A percentile compares a stretch with the other conserved stretches of the same genome.
Conservation (phyloP, 2,329 filamentous ascomycete genomes). For the Pseudogymnoascus sp. region DNA sequence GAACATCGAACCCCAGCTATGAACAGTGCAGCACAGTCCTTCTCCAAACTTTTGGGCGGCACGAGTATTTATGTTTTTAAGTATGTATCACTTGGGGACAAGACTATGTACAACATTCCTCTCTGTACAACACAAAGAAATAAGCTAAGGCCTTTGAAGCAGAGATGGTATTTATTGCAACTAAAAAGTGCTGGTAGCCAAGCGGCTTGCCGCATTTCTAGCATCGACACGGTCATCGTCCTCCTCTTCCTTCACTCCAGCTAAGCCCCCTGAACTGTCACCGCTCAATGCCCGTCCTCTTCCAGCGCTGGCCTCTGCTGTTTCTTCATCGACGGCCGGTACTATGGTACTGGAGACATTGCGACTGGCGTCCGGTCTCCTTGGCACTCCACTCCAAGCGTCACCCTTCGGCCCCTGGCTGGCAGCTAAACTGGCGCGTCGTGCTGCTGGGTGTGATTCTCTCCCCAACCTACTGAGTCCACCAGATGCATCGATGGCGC, state of each 20-base stretch:
- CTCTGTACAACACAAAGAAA: neutral
- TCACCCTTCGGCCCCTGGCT: constrained; percentile 97
- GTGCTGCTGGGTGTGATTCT: constrained; percentile 67
- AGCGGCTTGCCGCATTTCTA: constrained; percentile 83
- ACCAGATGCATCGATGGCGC: constrained; percentile 83
- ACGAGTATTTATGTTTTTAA: neutral
- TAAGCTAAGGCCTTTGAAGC: neutral
- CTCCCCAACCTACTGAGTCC: constrained; percentile 84
- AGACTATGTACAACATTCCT: neutral
- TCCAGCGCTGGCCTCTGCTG: constrained; percentile 40
- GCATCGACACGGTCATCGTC: constrained; percentile 94
- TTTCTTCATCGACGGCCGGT: constrained; percentile 55
- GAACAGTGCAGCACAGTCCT: too few species aligned
- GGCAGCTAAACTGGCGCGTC: constrained; percentile 70
- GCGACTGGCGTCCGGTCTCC: constrained; percentile 65
- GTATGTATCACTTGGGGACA: neutral
- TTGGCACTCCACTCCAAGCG: constrained; percentile 89
- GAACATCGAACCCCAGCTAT: too few species aligned
- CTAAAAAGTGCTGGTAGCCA: constrained; percentile 90
- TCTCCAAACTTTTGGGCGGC: too few species aligned
- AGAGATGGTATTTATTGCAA: constrained; percentile 3
- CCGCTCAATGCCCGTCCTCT: constrained; percentile 26
- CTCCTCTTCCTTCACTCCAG: constrained; percentile 65
- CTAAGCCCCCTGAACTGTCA: constrained; percentile 37
- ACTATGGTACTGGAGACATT: constrained; percentile 68